Evolutionary conservation across 1,284 basidiomycete genomes (phyloP).

Genomic region (Sphaerobolus stellatus): DNA sequence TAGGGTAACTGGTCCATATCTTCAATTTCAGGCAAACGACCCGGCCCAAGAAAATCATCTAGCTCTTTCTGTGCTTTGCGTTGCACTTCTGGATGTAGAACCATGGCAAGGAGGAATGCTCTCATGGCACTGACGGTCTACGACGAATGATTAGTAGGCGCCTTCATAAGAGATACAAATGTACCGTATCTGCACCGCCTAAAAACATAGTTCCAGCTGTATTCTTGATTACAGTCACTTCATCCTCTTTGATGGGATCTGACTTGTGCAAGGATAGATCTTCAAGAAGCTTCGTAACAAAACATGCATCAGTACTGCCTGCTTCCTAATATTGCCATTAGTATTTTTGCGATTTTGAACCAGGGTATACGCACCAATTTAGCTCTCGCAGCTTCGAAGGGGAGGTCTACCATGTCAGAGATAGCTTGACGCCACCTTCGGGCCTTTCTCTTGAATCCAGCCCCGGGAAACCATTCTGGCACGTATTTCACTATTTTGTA

Average conservation of each 20-base stretch:
- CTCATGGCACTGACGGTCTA: conserved; percentile 9
- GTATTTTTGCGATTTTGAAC: background rate
- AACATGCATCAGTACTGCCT: conserved; percentile 1
- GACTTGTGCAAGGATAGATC: background rate
- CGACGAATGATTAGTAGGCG: background rate
- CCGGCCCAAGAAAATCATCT: conserved; percentile 13
- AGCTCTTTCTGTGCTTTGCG: conserved; percentile 17
- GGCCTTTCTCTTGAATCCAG: conserved; percentile 25
- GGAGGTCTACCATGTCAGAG: conserved; percentile 1
- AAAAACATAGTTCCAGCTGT: conserved; percentile 3
- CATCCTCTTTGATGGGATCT: background rate
- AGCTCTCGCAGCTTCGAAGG: background rate
- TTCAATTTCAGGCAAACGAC: conserved; percentile 13
- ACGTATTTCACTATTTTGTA: conserved; percentile 22
- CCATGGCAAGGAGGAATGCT: conserved; percentile 23
- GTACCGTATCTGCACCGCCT: conserved; percentile 17
- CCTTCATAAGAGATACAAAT: background rate
- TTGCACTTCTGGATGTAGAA: conserved; percentile 17
- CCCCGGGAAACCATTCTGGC: conserved; percentile 29
- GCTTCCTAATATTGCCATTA: background rate
- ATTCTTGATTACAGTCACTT: conserved; percentile 7
- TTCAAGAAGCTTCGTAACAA: conserved; percentile 2
- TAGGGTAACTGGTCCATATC: conserved; percentile 16
- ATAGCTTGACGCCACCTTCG: conserved; percentile 16
- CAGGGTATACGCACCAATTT: background rate